Conservation (phyloP, 495 filamentous ascomycete genomes). For the Penicillium simplicissimum region DNA sequence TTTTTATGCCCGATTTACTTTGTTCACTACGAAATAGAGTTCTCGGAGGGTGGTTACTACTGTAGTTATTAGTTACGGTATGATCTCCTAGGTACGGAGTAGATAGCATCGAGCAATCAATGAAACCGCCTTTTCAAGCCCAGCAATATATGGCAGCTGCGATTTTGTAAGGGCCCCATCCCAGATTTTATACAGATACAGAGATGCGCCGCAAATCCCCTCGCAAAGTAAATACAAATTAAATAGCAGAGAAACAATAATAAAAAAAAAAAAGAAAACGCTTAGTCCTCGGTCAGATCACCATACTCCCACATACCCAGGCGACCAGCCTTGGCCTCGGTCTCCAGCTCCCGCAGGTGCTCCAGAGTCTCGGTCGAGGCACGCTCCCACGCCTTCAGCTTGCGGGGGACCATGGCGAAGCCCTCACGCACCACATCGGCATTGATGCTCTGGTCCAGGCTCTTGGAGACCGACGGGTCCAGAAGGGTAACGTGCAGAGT, state of each 20-base stretch:
- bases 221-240: constrained; percentile 17
- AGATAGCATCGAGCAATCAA: too few relatives aligned
- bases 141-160: constrained; percentile 13
- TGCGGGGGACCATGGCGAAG: constrained; percentile 82
- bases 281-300: constrained; percentile 83
- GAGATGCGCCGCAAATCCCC: constrained; percentile 15
- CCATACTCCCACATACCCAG: constrained; percentile 98
- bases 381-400: constrained; percentile 87
- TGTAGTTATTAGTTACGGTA: too few relatives aligned
- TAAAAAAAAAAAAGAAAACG: neutral
- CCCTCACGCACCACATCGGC: constrained; percentile 80
- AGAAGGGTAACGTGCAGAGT: constrained; percentile 81
- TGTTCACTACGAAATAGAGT: too few relatives aligned
- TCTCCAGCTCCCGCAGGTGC: constrained; percentile 64
- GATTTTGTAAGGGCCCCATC: constrained; percentile 9
- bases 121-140: constrained; percentile 1
- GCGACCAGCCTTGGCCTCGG: constrained; percentile 71
- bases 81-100: too few relatives aligned
- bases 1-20: neutral
- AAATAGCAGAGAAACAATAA: neutral
- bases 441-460: constrained; percentile 77
- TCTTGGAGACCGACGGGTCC: constrained; percentile 63
- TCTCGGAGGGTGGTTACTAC: too few relatives aligned
- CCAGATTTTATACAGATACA: constrained; percentile 22
- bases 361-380: constrained; percentile 68